A percentile compares a stretch with the other conserved stretches of the same genome.
These are phyloP conservation scores for Podaxis sp. DNA, from an alignment of 768 basidiomycete species.

Conservation along the genomic window DNA sequence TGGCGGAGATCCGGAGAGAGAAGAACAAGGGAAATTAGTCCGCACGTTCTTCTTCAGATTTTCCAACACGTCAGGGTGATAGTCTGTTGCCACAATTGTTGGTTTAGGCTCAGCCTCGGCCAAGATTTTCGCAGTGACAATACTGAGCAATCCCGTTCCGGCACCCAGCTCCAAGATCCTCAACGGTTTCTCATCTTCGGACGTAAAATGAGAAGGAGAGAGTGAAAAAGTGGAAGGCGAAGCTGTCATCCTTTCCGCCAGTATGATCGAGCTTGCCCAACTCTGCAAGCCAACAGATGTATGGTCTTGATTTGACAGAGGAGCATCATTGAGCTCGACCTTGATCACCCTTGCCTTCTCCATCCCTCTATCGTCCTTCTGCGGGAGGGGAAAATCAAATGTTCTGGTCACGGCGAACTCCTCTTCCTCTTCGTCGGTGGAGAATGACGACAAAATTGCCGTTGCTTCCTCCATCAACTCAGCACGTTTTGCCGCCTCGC, in stretches of 20 bases:
- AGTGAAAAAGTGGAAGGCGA: slow-evolving; percentile 35
- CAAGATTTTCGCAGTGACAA: slow-evolving; percentile 47
- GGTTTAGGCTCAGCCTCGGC: slow-evolving; percentile 16
- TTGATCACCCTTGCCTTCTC: slow-evolving; percentile 22
- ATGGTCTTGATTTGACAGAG: slow-evolving; percentile 59
- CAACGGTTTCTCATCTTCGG: slow-evolving; percentile 16
- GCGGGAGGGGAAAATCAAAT: slow-evolving; percentile 40
- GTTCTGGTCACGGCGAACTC: slow-evolving; percentile 44
- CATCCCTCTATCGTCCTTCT: slow-evolving; percentile 6
- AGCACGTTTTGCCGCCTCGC: slow-evolving; percentile 36
- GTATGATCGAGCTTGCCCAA: slow-evolving; percentile 75
- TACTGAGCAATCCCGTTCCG: slow-evolving; percentile 80
- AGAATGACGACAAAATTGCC: slow-evolving; percentile 51
- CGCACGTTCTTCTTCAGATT: slow-evolving; percentile 62
- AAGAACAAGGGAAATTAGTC: slow-evolving; percentile 36
- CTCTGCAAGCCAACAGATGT: slow-evolving; percentile 82
- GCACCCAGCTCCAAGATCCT: slow-evolving; percentile 79
- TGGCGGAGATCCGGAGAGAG: slow-evolving; percentile 12
- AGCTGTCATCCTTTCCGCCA: slow-evolving; percentile 59
- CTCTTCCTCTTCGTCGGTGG: slow-evolving; percentile 36
- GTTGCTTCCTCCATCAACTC: slow-evolving; percentile 52
- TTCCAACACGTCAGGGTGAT: slow-evolving; percentile 66
- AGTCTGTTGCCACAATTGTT: slow-evolving; percentile 68
- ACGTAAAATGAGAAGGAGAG: slow-evolving; percentile 3
- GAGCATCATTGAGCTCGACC: slow-evolving; percentile 67